Base-by-base conservation (phyloP, 1,284 basidiomycete species). In the Marasmius tenuissimus region DNA sequence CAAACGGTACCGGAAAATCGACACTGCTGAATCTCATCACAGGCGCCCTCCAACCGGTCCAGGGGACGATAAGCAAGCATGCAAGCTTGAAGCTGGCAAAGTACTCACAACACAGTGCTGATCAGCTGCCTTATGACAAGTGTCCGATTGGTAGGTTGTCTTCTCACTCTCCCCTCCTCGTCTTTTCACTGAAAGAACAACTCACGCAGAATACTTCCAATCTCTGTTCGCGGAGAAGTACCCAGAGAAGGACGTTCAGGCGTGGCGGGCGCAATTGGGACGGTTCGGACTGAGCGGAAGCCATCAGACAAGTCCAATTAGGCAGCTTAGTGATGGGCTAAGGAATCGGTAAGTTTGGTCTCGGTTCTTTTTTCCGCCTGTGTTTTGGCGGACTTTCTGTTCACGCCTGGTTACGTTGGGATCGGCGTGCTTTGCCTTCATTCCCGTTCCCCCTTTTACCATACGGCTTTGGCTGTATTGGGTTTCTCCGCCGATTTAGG, bases 21-120 rank as follows among this genome's bases (percentile, higher is more conserved):
- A 99, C 97, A 8, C 87, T 99, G 57, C 86, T 99, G 51, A 91
- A 98, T 81, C 87, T 99, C 62, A 95, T 99, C 78, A 98, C 93
- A 9, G 86, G 94, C 57, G 84, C 75, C 14, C 84, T 97, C 40
- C 89, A 92, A 68, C 95, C 97, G 1, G 80, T 78, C 63, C 86
- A 93, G 72, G 97, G 97, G 57, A 92, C 92, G 27, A 76, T 99
- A 67, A 92, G 91, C 57, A 93, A 94, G 69, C 97, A 99, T 76
- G 82, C 91, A 57, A 85, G 84, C 40, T 84, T 99, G 70, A 99
- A 99, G 79, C 88, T 99, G 63, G 95, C 93, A 66, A 96, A 96
- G 76, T 99, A 98, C 85, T 96, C 93, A 42, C 97, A 99, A 81
- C 97, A 99, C 81, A 96, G 93, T 59, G 96, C 97, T 34, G 97